phyloP scores from a whole-genome alignment of 257 asterid species.

The Salvia rosmarinus region DNA sequence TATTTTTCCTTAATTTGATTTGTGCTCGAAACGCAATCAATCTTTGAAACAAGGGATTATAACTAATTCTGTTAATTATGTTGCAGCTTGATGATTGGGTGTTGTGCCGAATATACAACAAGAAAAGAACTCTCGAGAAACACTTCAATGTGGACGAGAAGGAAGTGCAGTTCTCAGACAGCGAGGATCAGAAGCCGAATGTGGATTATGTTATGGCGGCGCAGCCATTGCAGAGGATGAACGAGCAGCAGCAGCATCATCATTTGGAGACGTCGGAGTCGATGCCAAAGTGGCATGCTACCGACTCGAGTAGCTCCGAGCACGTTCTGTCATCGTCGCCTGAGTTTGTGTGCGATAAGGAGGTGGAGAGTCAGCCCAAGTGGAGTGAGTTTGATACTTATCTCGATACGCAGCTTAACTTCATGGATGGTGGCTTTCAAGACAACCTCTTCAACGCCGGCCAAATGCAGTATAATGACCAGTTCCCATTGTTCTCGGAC shows the following conservation, averaged over 20 bases:
- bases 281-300: conserved; percentile 48
- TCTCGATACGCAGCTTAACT: conserved; percentile 53
- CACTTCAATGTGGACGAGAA: conserved; percentile 48
- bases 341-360: conserved; percentile 52
- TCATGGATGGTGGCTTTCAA: conserved; percentile 53
- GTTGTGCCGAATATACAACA: conserved; percentile 64
- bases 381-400: conserved; percentile 44
- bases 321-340: conserved; percentile 48
- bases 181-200: conserved; percentile 53
- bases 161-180: conserved; percentile 50
- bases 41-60: too few relatives aligned
- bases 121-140: conserved; percentile 59
- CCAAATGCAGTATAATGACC: conserved; percentile 55
- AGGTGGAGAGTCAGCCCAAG: conserved; percentile 66
- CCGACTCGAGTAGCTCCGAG: conserved; percentile 72
- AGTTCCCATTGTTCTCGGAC: conserved; percentile 52
- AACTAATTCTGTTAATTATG: neutral
- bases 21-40: too few relatives aligned
- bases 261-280: conserved; percentile 57
- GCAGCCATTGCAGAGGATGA: conserved; percentile 21
- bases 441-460: conserved; percentile 50
- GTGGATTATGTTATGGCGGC: conserved; percentile 27
- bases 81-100: conserved; percentile 72
- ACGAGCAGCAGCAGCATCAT: neutral
- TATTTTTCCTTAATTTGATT: too few relatives aligned